Conservation (phyloP, 306 rosid species). For the Prunus mongolica region DNA sequence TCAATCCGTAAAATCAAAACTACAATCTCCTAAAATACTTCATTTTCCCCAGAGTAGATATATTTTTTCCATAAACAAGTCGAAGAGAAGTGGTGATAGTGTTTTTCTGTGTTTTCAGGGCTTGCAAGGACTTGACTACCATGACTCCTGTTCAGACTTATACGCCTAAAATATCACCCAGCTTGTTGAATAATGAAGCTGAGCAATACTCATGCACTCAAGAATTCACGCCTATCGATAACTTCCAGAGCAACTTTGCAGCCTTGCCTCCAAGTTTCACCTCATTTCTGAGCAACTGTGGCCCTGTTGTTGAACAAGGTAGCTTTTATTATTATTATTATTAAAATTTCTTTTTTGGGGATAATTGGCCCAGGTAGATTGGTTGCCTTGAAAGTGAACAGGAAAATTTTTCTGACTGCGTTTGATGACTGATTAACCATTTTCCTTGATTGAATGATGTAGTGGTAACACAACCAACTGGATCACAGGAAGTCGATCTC, state of each 20-base stretch:
- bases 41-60: conserved; percentile 1
- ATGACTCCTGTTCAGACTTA: neutral
- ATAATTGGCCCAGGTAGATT: conserved; percentile 35
- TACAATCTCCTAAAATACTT: neutral
- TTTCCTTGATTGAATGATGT: conserved; percentile 29
- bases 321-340: neutral
- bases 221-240: conserved; percentile 24
- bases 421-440: conserved; percentile 2
- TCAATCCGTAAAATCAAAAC: conserved; percentile 36
- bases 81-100: conserved; percentile 20
- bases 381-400: neutral
- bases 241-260: conserved; percentile 39
- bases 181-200: conserved; percentile 20
- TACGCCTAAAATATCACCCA: neutral
- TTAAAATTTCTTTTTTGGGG: neutral
- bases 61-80: conserved; percentile 6
- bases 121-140: conserved; percentile 9
- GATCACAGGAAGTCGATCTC: conserved; percentile 41
- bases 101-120: conserved; percentile 42
- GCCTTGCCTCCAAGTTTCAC: conserved; percentile 89
- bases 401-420: conserved; percentile 15
- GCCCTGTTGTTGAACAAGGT: conserved; percentile 53
- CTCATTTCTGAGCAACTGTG: conserved; percentile 54
- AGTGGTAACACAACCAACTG: conserved; percentile 45
- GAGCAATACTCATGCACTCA: conserved; percentile 34